These are phyloP conservation scores for Annona squamosa DNA, from an alignment of 164 flowering plant genomes.

Conservation along the genomic window DNA sequence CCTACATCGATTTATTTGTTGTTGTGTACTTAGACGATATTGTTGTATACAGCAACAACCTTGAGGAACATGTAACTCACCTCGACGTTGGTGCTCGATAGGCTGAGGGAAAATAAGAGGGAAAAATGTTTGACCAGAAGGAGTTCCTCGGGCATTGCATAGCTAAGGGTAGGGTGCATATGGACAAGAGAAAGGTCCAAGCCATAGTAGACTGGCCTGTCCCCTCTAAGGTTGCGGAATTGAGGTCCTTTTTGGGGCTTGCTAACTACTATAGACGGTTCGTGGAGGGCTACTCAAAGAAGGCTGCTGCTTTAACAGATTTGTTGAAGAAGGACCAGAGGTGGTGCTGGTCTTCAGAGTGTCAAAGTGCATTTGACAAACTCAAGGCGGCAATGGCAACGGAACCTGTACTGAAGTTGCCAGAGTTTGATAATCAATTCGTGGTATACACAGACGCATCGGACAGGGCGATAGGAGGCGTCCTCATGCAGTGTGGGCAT, in stretches of 20 bases:
- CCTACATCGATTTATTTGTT: not conserved
- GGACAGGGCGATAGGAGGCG: not conserved
- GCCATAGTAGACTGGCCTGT: constrained; percentile 8
- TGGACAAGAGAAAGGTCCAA: constrained; percentile 12
- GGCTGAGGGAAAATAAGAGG: not conserved
- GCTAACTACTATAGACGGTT: constrained; percentile 9
- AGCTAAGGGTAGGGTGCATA: not conserved
- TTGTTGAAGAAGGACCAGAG: constrained; percentile 4
- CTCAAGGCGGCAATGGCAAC: not conserved
- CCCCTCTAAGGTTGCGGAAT: constrained; percentile 4
- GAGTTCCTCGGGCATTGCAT: constrained; percentile 9
- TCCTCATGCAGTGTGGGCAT: not conserved
- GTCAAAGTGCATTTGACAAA: not conserved
- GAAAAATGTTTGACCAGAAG: constrained; percentile 11
- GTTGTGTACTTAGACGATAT: not conserved
- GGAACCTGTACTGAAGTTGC: not conserved
- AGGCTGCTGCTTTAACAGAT: constrained; percentile 1
- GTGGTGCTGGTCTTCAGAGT: not conserved
- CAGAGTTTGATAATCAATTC: not conserved
- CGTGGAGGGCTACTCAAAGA: constrained; percentile 9
- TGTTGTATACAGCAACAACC: not conserved
- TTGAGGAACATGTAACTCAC: not conserved
- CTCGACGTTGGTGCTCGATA: not conserved
- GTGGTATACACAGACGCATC: constrained; percentile 14
- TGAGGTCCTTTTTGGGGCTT: constrained; percentile 14